Percentiles rank a stretch among this genome's conserved stretches.
Conservation (phyloP, 2,329 filamentous ascomycete genomes). For the Thyridium curvatum region DNA sequence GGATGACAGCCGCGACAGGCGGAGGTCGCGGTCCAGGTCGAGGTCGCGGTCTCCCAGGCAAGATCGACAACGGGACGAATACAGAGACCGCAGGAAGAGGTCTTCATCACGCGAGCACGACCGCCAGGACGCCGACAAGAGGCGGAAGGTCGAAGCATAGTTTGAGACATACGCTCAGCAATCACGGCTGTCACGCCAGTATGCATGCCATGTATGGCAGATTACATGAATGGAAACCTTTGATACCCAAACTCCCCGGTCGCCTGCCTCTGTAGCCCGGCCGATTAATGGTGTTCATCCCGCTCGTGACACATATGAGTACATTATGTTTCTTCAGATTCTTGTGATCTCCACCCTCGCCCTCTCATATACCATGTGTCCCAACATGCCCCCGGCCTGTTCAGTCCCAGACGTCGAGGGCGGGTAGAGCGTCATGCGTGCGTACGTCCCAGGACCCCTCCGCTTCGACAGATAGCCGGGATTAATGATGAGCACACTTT, state of each 20-base stretch:
- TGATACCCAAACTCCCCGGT: too few species aligned
- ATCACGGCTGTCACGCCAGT: too few species aligned
- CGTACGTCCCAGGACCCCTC: conserved; percentile 78
- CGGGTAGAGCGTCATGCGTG: conserved; percentile 69
- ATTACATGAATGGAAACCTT: too few species aligned
- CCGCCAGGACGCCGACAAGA: conserved; percentile 50
- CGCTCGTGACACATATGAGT: too few species aligned
- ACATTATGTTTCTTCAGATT: conserved; percentile 44
- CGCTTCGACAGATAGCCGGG: conserved; percentile 83
- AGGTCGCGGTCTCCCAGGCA: conserved; percentile 48
- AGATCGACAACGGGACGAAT: conserved; percentile 30
- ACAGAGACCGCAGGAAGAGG: conserved; percentile 47
- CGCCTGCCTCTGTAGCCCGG: too few species aligned
- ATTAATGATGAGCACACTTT: conserved; percentile 85
- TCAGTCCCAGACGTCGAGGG: conserved; percentile 54
- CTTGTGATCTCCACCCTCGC: conserved; percentile 81
- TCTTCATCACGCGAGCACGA: conserved; percentile 49
- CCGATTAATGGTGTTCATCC: too few species aligned
- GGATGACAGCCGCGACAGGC: conserved; percentile 17
- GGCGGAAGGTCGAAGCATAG: conserved; percentile 47
- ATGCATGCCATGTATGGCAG: too few species aligned
- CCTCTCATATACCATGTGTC: conserved; percentile 74
- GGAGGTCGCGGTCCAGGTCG: conserved; percentile 31
- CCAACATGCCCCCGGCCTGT: conserved; percentile 49
- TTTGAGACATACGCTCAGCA: too few species aligned